These are phyloP conservation scores for Cyberlindnera saturnus DNA, from an alignment of 805 yeast species.

Conservation along the genomic window DNA sequence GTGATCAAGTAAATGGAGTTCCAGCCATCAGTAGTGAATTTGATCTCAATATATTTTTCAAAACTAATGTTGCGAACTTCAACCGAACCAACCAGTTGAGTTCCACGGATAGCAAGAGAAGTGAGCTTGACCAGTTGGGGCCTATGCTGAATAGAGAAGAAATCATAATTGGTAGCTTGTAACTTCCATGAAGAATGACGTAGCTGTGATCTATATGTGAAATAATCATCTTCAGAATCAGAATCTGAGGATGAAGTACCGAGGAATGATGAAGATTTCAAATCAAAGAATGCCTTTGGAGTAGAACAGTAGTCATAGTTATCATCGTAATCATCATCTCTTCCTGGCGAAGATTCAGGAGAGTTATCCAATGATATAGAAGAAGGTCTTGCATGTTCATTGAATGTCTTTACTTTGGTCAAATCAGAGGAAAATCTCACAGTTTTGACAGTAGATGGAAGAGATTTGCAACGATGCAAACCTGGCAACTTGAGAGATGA, in stretches of 20 bases:
- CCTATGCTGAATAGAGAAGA: slow-evolving; percentile 2
- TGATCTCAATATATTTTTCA: slow-evolving; percentile 36
- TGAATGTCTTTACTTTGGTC: slow-evolving; percentile 59
- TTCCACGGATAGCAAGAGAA: slow-evolving; percentile 34
- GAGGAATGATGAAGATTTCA: slow-evolving; percentile 8
- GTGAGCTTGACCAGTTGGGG: slow-evolving; percentile 31
- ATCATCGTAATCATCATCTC: slow-evolving; percentile 1
- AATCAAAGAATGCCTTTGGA: slow-evolving; percentile 21
- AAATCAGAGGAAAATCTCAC: slow-evolving; percentile 60
- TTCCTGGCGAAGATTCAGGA: slow-evolving; percentile 28
- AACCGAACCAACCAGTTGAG: slow-evolving; percentile 33
- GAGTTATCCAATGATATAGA: slow-evolving; percentile 57
- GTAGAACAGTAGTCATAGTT: background rate
- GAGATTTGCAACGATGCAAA: slow-evolving; percentile 35
- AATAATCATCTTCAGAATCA: slow-evolving; percentile 18
- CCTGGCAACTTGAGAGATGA: slow-evolving; percentile 43
- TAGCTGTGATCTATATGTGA: slow-evolving; percentile 9
- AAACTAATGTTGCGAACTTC: slow-evolving; percentile 34
- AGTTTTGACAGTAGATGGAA: slow-evolving; percentile 44
- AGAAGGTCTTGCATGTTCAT: slow-evolving; percentile 53
- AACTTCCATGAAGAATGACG: slow-evolving; percentile 17
- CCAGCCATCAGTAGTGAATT: slow-evolving; percentile 47
- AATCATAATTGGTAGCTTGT: slow-evolving; percentile 14
- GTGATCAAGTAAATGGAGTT: slow-evolving; percentile 38
- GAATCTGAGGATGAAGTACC: slow-evolving; percentile 15